Base-by-base conservation (phyloP, 2,329 filamentous ascomycete genomes). In the Rutstroemia sp. region DNA sequence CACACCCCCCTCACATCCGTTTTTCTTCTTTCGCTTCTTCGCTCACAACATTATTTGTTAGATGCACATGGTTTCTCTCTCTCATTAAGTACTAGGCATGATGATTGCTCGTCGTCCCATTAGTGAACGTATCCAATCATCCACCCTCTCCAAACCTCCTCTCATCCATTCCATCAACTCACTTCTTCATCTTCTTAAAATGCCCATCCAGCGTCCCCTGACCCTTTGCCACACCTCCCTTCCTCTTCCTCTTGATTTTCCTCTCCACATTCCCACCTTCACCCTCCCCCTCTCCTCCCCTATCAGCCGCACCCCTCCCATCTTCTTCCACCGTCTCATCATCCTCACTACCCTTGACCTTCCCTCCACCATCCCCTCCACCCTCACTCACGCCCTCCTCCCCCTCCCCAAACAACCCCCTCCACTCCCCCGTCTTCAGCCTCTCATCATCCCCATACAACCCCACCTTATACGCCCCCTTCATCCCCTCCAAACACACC, bases 391-490 rank as follows among this genome's bases (percentile, higher is more conserved):
- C 49, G 4, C 64, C 69, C 52, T 71, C 68, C 0, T 69, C 72
- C 3, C 65, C 67, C 9, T 66, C 68, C 21, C 72, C 73, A 52
- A 81, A 81, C 42, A 78, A 59, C 30, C 71, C 66, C 47, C 72
- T 74, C 78, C 78, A 81, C 5, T 67, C 80, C 4, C 86, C 87
- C 62, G 87, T 77, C 48, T 82, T 66, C 2, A 88, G 83, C 62
- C 72, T 76, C 6, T 76, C 68, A 66, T 88, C 77, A 60, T 86
- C 76, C 0, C 88, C 87, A 64, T 86, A 78, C 23, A 91, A 65
- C 0, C 81, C 81, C 1, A 86, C 76, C 6, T 74, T 67, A 67
- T 89, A 91, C 0, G 87, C 87, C 47, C 78, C 77, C 73, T 89
- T 90, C 80, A 90, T 83, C 0, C 23, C 23, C 23, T 23, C 23